phyloP scores from a whole-genome alignment of 352 stramenopile species.

The Globisporangium apiculatum region DNA sequence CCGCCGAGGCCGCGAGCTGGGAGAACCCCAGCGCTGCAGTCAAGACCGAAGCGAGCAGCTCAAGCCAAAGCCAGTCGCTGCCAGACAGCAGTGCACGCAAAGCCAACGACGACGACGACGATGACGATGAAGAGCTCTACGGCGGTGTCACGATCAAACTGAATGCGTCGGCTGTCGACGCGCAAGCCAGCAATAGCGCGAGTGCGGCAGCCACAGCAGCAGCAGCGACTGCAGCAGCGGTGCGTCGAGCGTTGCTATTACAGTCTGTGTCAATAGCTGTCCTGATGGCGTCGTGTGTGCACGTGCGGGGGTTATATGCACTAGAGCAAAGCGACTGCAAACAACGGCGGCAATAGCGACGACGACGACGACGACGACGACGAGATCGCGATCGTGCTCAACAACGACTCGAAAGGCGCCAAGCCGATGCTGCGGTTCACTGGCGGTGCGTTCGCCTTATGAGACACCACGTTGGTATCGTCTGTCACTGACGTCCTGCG shows the following conservation, averaged over 20 bases:
- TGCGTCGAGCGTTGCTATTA: background rate
- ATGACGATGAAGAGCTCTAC: conserved; percentile 78
- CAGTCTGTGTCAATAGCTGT: too few relatives aligned
- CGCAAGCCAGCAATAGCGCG: background rate
- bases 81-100: background rate
- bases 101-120: conserved; percentile 26
- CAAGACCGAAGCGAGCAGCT: background rate
- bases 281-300: too few relatives aligned
- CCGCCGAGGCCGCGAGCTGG: conserved; percentile 6
- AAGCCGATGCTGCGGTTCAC: conserved; percentile 81
- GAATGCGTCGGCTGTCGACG: conserved; percentile 19
- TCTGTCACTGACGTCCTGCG: background rate
- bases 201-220: background rate
- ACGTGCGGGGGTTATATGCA: too few relatives aligned
- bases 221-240: background rate
- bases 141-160: conserved; percentile 72
- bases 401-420: conserved; percentile 40
- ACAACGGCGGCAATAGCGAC: conserved; percentile 37
- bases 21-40: background rate
- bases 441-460: conserved; percentile 16
- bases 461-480: background rate
- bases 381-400: conserved; percentile 77
- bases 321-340: background rate
- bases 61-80: background rate
- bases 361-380: conserved; percentile 82